These are phyloP conservation scores for Verticillium zaregamsianum DNA, from an alignment of 2,329 filamentous ascomycete genomes.

Conservation along the genomic window DNA sequence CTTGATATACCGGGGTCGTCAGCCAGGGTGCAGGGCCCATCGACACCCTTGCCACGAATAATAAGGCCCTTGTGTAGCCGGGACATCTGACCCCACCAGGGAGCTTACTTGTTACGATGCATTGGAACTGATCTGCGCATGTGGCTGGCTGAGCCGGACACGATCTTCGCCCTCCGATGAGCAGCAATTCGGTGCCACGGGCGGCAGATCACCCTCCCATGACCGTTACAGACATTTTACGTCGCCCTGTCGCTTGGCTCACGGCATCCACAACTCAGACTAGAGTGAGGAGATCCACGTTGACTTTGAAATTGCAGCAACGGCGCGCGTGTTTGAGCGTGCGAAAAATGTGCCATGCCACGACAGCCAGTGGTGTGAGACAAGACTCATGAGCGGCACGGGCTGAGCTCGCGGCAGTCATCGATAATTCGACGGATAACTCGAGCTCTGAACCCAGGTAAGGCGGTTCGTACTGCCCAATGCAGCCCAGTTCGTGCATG, in stretches of 20 bases:
- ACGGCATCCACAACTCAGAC: background rate
- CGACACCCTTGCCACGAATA: background rate
- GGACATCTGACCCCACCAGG: background rate
- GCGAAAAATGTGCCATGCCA: background rate
- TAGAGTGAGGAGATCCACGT: background rate
- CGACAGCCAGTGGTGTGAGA: background rate
- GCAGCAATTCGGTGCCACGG: background rate
- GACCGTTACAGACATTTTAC: background rate
- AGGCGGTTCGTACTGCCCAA: background rate
- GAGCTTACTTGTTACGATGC: background rate
- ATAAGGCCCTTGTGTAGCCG: background rate
- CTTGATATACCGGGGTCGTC: background rate
- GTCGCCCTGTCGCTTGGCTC: background rate
- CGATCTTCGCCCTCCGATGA: background rate
- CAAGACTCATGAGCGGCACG: background rate
- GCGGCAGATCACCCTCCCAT: background rate
- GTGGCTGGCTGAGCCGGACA: background rate
- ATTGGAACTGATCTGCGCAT: background rate
- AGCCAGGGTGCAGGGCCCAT: background rate
- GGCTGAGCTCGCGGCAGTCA: background rate
- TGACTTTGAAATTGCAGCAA: background rate
- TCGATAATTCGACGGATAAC: background rate
- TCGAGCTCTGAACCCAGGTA: background rate
- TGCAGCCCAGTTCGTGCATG: background rate
- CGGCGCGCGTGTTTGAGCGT: background rate